Evolutionary conservation across 202 grass and related monocot species (phyloP).

Genomic region (Panicum hallii): DNA sequence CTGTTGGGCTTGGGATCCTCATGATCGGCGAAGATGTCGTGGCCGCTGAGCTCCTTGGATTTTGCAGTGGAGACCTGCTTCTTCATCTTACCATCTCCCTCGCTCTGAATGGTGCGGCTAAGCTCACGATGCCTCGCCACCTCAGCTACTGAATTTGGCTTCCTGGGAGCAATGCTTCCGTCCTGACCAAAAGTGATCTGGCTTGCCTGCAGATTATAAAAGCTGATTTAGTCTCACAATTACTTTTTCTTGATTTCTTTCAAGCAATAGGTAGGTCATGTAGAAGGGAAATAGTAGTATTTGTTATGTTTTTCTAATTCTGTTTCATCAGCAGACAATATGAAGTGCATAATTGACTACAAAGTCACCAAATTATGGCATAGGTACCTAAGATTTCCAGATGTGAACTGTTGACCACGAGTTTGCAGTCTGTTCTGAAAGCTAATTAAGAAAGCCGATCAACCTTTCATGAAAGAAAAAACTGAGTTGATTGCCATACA

Average conservation of each 20-base stretch:
- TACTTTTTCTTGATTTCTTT: neutral
- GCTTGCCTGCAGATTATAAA: slow-evolving; percentile 66
- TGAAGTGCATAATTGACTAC: neutral
- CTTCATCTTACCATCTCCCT: slow-evolving; percentile 59
- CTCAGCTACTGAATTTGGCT: slow-evolving; percentile 71
- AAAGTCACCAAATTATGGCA: neutral
- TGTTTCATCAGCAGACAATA: neutral
- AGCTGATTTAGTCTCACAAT: neutral
- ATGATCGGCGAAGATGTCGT: slow-evolving; percentile 78
- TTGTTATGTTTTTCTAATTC: neutral
- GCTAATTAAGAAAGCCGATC: neutral
- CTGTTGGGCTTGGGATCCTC: slow-evolving; percentile 60
- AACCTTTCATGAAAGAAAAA: neutral
- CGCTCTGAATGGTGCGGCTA: slow-evolving; percentile 64
- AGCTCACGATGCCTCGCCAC: slow-evolving; percentile 83
- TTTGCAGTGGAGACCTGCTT: slow-evolving; percentile 72
- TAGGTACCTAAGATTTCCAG: neutral
- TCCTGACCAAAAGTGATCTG: slow-evolving; percentile 89
- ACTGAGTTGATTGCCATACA: neutral
- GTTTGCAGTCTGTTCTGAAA: neutral
- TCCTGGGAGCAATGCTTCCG: slow-evolving; percentile 68
- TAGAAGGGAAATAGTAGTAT: neutral
- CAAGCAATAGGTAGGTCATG: slow-evolving; percentile 12
- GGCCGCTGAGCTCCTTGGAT: slow-evolving; percentile 81
- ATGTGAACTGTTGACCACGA: neutral